Evolutionary conservation across 768 basidiomycete species (phyloP), one percentile per base, ranked within the genome.

Genomic region (Calocybe gangraenosa): DNA sequence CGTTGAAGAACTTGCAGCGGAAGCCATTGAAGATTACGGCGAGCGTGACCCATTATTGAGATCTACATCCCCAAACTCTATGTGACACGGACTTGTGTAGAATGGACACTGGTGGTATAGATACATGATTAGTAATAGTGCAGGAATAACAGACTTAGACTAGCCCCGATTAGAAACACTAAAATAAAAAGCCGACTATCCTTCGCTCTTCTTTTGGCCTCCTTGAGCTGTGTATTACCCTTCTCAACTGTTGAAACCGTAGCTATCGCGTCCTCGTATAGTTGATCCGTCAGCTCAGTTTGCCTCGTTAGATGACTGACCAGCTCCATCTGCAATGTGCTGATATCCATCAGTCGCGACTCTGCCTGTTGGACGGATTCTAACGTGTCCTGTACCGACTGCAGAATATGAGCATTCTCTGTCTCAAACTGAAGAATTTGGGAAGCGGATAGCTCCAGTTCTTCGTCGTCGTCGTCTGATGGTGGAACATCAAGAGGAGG

Each of bases 231-330:
- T 34, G 76, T 71, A 55, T 97, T 97, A 25, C 95, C 93, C 62
- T 87, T 88, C 54, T 88, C 87, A 31, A 97, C 84, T 37, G 82
- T 87, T 7, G 80, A 82, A 9, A 90, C 86, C 21, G 88, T 89
- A 1, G 86, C 80, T 43, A 96, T 84, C 7, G 92, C 94, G 58
- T 99, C 95, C 54, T 96, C 92, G 59, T 92, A 96, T 49, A 99
- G 68, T 63, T 91, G 82, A 57, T 98, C 94, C 8, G 93, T 92
- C 53, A 93, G 65, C 68, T 94, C 94, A 2, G 87, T 87, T 72
- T 99, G 96, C 57, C 73, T 78, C 28, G 87, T 85, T 32, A 99
- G 74, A 60, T 97, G 92, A 11, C 79, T 71, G 40, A 96, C 82
- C 53, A 99, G 74, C 64, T 97, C 90, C 69, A 88, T 84, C 71